Evolutionary conservation across 352 stramenopile species (phyloP).

Genomic region (Globisporangium emineosum): DNA sequence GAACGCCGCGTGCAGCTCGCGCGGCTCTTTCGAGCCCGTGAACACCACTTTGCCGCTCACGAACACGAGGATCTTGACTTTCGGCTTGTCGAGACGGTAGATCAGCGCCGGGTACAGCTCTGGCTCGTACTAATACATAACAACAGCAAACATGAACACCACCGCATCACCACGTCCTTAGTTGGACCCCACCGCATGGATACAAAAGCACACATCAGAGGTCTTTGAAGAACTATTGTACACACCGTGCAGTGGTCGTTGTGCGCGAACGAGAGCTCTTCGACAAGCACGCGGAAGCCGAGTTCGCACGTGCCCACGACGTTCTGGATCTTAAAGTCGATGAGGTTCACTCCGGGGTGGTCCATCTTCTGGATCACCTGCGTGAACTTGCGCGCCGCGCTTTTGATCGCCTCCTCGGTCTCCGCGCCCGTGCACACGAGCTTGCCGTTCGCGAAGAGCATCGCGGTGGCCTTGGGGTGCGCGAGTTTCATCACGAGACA

Average conservation of each 20-base stretch:
- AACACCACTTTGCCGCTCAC: slow-evolving; percentile 98
- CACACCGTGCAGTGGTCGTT: slow-evolving; percentile 69
- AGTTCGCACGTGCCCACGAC: slow-evolving; percentile 69
- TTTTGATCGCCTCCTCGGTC: slow-evolving; percentile 74
- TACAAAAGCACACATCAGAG: slow-evolving; percentile 5
- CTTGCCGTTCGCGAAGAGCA: slow-evolving; percentile 85
- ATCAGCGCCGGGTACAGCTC: slow-evolving; percentile 99
- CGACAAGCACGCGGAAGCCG: slow-evolving; percentile 77
- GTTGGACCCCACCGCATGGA: neutral
- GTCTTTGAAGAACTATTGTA: too few relatives aligned
- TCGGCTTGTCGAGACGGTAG: slow-evolving; percentile 95
- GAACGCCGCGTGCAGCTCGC: slow-evolving; percentile 82
- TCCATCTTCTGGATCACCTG: slow-evolving; percentile 87
- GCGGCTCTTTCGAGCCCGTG: slow-evolving; percentile 89
- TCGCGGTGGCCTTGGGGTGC: slow-evolving; percentile 64
- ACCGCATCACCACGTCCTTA: neutral
- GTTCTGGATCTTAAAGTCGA: slow-evolving; percentile 88
- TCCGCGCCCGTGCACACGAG: slow-evolving; percentile 76
- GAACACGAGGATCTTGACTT: slow-evolving; percentile 99
- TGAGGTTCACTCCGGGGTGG: slow-evolving; percentile 80
- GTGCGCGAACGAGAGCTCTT: slow-evolving; percentile 77
- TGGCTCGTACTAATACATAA: slow-evolving; percentile 91
- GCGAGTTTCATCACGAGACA: slow-evolving; percentile 82
- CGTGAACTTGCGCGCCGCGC: slow-evolving; percentile 71
- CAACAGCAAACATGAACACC: neutral